Base-by-base conservation (phyloP, 352 stramenopile genomes). In the Blastocystis sp. region DNA sequence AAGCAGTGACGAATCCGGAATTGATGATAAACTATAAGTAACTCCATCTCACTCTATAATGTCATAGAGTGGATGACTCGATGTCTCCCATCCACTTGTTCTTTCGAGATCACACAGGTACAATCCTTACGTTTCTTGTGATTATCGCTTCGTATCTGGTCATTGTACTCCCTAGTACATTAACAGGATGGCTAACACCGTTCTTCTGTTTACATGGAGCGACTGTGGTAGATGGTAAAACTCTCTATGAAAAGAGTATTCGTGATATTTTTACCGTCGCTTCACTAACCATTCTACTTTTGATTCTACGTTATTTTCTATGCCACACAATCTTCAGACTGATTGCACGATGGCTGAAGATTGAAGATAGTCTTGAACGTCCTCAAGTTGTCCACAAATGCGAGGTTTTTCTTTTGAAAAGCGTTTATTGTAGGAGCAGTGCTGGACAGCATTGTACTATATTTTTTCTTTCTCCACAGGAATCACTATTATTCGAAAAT, bases 1-100 rank as follows among this genome's bases (percentile, higher is more conserved):
- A 30, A 56, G 34, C 70, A 20, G 55, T 62, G 43, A 63, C 39
- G 13, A 64, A 65, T 59, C 37, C 26, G 16, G 68, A 79, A 30
- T n/a, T 65, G 20, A 81, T 81, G 70, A 54, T 81, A 13, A 81
- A 81, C 50, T 81, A 81, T 53, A 81, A 81, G 70, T 81, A 65
- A 7, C 20, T 3, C 34, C 34, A 9, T 37, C 41, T 43, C 30
- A 6, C 63, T 26, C 9, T 50, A 37, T 34, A 1, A 64, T 6
- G 65, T 73, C 24, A 53, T 81, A 81, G 70, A 41, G 26, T 81
- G 9, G 70, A 81, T 41, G 70, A 81, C 30, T 62, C 70, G 16
- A 81, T 81, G 70, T 64, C 41, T 26, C 70, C 70, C 24, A 24
- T 81, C 20, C 70, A 81, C 26, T 47, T 81, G 6, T 81, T 81